Conservation (phyloP, 805 yeast genomes). For the Metschnikowia hibisci region DNA sequence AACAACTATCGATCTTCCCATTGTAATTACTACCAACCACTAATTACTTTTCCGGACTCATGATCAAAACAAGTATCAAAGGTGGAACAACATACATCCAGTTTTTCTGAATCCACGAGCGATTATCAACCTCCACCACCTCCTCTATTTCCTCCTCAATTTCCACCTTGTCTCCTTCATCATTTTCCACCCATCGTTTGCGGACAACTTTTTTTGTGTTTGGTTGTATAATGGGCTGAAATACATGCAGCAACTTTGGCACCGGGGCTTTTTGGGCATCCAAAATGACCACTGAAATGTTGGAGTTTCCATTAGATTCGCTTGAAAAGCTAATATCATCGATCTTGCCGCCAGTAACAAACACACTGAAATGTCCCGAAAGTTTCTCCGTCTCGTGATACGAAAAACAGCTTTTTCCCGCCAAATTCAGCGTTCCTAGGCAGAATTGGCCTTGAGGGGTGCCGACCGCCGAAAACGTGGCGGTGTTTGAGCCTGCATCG, state of each 20-base stretch:
- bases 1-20: no score
- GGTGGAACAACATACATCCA: slow-evolving; percentile 62
- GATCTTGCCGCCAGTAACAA: slow-evolving; percentile 6
- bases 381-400: slow-evolving; percentile 12
- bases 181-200: slow-evolving; percentile 17
- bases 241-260: slow-evolving; percentile 27
- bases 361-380: slow-evolving; percentile 11
- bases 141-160: slow-evolving; percentile 21
- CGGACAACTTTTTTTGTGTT: slow-evolving; percentile 17
- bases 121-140: slow-evolving; percentile 25
- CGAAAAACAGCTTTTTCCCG: slow-evolving; percentile 30
- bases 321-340: slow-evolving; percentile 6
- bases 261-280: slow-evolving; percentile 17
- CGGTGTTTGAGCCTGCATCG: slow-evolving; percentile 8
- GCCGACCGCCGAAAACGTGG: slow-evolving; percentile 9
- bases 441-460: slow-evolving; percentile 19
- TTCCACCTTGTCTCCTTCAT: slow-evolving; percentile 23
- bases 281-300: slow-evolving; percentile 1
- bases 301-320: not conserved
- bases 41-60: slow-evolving; percentile 22
- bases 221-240: slow-evolving; percentile 10
- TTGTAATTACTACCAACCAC: no score
- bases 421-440: slow-evolving; percentile 31
- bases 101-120: slow-evolving; percentile 55
- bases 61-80: slow-evolving; percentile 31